Base-by-base conservation (phyloP, 768 basidiomycete genomes). In the Rhizopogon rudus region DNA sequence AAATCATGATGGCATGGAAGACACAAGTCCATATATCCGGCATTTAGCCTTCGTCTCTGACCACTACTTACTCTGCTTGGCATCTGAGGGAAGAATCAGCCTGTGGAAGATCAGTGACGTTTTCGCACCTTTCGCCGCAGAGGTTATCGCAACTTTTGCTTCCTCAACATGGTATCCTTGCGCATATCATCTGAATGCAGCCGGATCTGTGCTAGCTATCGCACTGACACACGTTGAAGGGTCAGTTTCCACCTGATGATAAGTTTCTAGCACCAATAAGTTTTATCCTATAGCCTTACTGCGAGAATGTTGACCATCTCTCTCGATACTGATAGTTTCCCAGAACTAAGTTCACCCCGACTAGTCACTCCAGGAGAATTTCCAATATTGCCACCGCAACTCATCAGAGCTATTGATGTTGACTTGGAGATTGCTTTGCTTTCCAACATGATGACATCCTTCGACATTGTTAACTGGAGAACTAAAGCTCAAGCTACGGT, bases 391-490 rank as follows among this genome's bases (percentile, higher is more conserved):
- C 41, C 44, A 17, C 28, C 40, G 16, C 58, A 73, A 49, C 43
- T 64, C 2, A 61, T 77, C n/a, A 67, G 69, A 53, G 63, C 70
- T 31, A 66, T 82, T 40, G 68, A 76, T 7, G 67, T 72, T 0
- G 20, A 35, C 8, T 58, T 62, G 5, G 57, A 68, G n/a, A 64
- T 73, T 25, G 59, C 73, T 29, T 67, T 71, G 5, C 63, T 74
- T 6, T 39, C 52, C 45, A 68, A 69, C 0, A 66, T 59, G 17
- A 61, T 68, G 6, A 63, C 63, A 17, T 55, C 57, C 4, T 61
- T 81, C 22, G 68, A 73, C 40, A 44, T 81, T 35, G 17, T 78
- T n/a, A 66, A 74, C 41, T 79, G 77, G 75, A 59, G 62, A 3
- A 62, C 68, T 1, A 60, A 53, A 3, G 56, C 50, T 20, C 63